Evolutionary conservation across 495 filamentous ascomycete species (phyloP), one percentile per base, ranked within the genome.

Genomic region (Margaritispora aquatica): DNA sequence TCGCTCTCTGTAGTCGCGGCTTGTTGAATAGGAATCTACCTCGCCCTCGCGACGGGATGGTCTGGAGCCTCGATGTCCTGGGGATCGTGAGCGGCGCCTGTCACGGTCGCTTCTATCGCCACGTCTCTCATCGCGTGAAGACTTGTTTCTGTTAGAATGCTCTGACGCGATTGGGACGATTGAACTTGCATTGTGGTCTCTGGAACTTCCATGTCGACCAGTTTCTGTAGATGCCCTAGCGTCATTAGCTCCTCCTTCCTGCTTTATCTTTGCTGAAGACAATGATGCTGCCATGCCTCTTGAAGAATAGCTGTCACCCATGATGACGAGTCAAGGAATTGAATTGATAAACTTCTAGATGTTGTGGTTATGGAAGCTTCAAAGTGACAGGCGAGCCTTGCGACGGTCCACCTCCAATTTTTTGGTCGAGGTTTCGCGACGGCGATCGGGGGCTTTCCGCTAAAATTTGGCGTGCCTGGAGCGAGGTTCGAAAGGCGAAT

Each of bases 291-390:
- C 41, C 77, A 73, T 76, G 87, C 87, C 88, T 85, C 89, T 85
- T 71, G 88, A 83, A 60, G 88, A 85, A 73, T 93, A 93, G 66
- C 77, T 85, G 70, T 94, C 89, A 68, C 93, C 94, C 90, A 96
- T 96, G 60, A 58, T 86, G 74, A 69, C 67, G 48, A 58, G 24
- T 44, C 20, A n/a, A 44, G 38, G 3, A 44, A n/a, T n/a, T n/a
- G 15, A 55, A 31, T 38, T 31, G 47, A 52, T 52, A 21, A 24
- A 17, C 26, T 26, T 19, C 34, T 38, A 26, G 24, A n/a, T 26
- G 44, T 23, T 21, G 36, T 7, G 38, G 4, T 44, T n/a, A 3
- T 44, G 13, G 29, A 17, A 15, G 19, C 10, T 17, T 44, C 38
- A 44, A n/a, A 44, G 38, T 44, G 8, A 44, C 11, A 15, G 7